Conservation (phyloP, 1,139 yeast species). For the Debaryomyces subglobosus region DNA sequence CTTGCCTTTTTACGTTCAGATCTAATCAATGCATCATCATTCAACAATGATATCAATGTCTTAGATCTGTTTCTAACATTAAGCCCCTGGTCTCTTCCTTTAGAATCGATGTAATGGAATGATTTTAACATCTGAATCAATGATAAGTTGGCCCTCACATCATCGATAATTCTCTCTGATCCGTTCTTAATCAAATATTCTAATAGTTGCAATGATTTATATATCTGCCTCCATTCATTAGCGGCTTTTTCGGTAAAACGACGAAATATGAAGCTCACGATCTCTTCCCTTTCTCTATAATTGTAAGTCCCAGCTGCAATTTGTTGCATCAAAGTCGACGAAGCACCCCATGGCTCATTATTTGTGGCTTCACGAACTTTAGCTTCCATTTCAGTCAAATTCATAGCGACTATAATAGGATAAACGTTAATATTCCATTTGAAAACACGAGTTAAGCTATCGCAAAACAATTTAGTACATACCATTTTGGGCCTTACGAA, state of each 20-base stretch:
- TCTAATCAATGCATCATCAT: slow-evolving; percentile 77
- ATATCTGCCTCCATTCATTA: slow-evolving; percentile 97
- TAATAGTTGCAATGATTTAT: slow-evolving; percentile 86
- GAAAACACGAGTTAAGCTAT: neutral
- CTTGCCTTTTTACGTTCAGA: slow-evolving; percentile 88
- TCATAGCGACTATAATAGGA: slow-evolving; percentile 63
- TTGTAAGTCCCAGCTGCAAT: slow-evolving; percentile 95
- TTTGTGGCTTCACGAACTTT: slow-evolving; percentile 97
- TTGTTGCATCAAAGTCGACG: slow-evolving; percentile 87
- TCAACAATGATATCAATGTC: slow-evolving; percentile 67
- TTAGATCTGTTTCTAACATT: slow-evolving; percentile 92
- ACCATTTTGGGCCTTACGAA: slow-evolving; percentile 95
- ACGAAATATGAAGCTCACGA: slow-evolving; percentile 68
- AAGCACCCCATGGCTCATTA: slow-evolving; percentile 99
- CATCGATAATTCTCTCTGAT: slow-evolving; percentile 92
- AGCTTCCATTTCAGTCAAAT: slow-evolving; percentile 93
- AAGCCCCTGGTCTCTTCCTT: slow-evolving; percentile 95
- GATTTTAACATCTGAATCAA: slow-evolving; percentile 87
- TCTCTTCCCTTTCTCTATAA: slow-evolving; percentile 79
- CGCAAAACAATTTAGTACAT: slow-evolving; percentile 22
- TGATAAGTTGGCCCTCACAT: slow-evolving; percentile 81
- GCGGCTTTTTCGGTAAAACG: slow-evolving; percentile 95
- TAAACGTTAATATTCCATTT: slow-evolving; percentile 17
- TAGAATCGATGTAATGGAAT: slow-evolving; percentile 91
- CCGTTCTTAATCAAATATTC: slow-evolving; percentile 93